phyloP scores from a whole-genome alignment of 495 filamentous ascomycete species.

The Penicillium crystallinum region DNA sequence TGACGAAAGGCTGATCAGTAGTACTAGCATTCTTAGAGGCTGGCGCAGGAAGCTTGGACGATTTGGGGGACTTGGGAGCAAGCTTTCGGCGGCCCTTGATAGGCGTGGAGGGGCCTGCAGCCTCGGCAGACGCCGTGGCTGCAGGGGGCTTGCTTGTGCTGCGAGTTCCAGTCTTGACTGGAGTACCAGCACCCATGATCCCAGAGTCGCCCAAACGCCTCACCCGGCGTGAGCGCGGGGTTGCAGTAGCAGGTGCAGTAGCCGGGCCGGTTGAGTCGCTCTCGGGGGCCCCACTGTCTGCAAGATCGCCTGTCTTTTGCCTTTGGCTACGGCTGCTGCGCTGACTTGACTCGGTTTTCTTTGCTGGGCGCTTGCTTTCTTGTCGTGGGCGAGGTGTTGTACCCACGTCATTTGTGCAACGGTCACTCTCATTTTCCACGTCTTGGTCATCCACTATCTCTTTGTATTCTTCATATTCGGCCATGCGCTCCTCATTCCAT shows the following conservation, averaged over 20 bases:
- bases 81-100: conserved; percentile 37
- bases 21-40: conserved; percentile 10
- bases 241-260: conserved; percentile 27
- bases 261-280: conserved; percentile 12
- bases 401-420: conserved; percentile 12
- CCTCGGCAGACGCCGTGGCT: conserved; percentile 4
- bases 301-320: conserved; percentile 9
- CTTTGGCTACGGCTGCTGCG: conserved; percentile 25
- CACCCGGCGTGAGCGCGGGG: conserved; percentile 32
- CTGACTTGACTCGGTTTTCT: conserved; percentile 22
- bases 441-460: conserved; percentile 10
- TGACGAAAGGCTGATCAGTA: conserved; percentile 17
- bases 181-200: conserved; percentile 17
- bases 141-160: conserved; percentile 20
- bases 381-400: conserved; percentile 8
- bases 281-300: conserved; percentile 12
- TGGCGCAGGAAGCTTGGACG: conserved; percentile 15
- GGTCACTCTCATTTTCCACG: conserved; percentile 8
- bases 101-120: conserved; percentile 20
- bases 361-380: conserved; percentile 14
- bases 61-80: conserved; percentile 34
- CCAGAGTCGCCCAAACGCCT: conserved; percentile 31
- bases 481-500: conserved; percentile 43
- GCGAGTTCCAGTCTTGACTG: conserved; percentile 21
- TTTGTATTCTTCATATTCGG: conserved; percentile 27